A percentile compares a stretch with the other conserved stretches of the same genome.
Conservation (phyloP, 129 eudicot species). For the Arctium lappa region DNA sequence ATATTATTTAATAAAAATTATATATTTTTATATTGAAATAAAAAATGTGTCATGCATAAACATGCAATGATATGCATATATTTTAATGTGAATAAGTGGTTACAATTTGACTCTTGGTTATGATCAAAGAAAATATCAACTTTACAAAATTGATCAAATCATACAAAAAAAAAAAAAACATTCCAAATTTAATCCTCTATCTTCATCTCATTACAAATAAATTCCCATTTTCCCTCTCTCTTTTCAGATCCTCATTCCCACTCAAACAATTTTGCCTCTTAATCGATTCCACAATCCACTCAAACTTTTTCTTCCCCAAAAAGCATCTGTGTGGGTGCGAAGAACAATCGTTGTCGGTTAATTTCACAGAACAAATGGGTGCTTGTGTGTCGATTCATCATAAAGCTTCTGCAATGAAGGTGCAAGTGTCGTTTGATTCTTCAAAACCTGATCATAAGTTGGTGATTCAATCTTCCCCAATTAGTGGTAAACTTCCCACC, state of each 20-base stretch:
- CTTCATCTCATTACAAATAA: slow-evolving; percentile 5
- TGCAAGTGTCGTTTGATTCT: slow-evolving; percentile 26
- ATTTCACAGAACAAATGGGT: slow-evolving; percentile 32
- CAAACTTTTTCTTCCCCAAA: background rate
- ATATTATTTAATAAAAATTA: background rate
- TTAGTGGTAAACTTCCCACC: slow-evolving; percentile 12
- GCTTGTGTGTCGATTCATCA: slow-evolving; percentile 41
- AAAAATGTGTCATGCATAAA: slow-evolving; percentile 25
- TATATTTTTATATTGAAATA: background rate
- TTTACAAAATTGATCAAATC: background rate
- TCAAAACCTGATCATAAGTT: slow-evolving; percentile 23
- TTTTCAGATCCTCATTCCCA: slow-evolving; percentile 20
- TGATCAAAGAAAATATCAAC: background rate
- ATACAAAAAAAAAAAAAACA: background rate
- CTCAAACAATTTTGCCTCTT: background rate
- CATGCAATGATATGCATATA: background rate
- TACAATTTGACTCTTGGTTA: slow-evolving; percentile 5
- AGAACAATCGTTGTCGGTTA: slow-evolving; percentile 10
- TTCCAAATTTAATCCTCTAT: slow-evolving; percentile 14
- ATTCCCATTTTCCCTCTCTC: slow-evolving; percentile 2
- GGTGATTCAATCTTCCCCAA: slow-evolving; percentile 23
- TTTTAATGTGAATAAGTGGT: slow-evolving; percentile 4
- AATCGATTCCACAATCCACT: slow-evolving; percentile 26
- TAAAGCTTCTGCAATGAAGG: slow-evolving; percentile 28
- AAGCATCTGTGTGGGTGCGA: slow-evolving; percentile 9